A percentile compares a stretch with the other conserved stretches of the same genome.
Evolutionary conservation across 306 rosid species (phyloP).

Genomic region (Cucumis sativus): Cucumber_9930_V3 NC_026659.2:15824501-15825000

Average conservation of each 20-base stretch:
- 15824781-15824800: conserved; percentile 40
- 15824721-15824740: conserved; percentile 26
- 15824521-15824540: conserved; percentile 48
- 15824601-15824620: neutral
- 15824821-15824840: conserved; percentile 27
- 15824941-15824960: conserved; percentile 25
- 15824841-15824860: conserved; percentile 24
- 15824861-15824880: conserved; percentile 29
- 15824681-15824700: conserved; percentile 60
- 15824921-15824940: conserved; percentile 19
- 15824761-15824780: conserved; percentile 30
- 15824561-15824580: conserved; percentile 52
- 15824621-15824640: neutral
- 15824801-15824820: conserved; percentile 34
- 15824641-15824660: neutral
- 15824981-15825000: conserved; percentile 30
- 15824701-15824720: conserved; percentile 68
- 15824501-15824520: conserved; percentile 55
- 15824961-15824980: conserved; percentile 29
- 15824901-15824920: conserved; percentile 24
- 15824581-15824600: conserved; percentile 18
- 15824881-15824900: conserved; percentile 17
- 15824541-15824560: conserved; percentile 66
- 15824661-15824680: conserved; percentile 13
- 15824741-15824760: conserved; percentile 31